A percentile compares a stretch with the other conserved stretches of the same genome.
These are phyloP conservation scores for Rosa hybrid DNA, from an alignment of 331 rosid genomes.

Conservation along the genomic window DNA sequence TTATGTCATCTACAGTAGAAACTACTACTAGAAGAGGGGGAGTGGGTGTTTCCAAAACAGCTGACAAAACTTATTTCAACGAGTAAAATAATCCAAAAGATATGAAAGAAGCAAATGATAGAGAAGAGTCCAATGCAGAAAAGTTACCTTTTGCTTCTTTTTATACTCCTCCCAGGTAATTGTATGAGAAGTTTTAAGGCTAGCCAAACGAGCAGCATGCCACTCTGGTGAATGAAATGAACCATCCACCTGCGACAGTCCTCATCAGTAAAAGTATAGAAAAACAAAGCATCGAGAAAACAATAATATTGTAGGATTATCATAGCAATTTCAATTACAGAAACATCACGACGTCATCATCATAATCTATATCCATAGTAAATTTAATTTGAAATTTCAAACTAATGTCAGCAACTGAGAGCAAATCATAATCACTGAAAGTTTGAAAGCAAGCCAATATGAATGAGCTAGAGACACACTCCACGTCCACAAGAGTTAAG, in stretches of 20 bases:
- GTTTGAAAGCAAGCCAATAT: too few relatives aligned
- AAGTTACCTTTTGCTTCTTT: slow-evolving; percentile 82
- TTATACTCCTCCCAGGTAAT: slow-evolving; percentile 97
- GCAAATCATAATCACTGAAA: too few relatives aligned
- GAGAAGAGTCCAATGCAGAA: neutral
- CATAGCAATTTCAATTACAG: slow-evolving; percentile 14
- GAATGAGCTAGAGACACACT: neutral
- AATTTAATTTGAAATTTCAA: too few relatives aligned
- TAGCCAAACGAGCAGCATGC: slow-evolving; percentile 99
- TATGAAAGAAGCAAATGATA: neutral
- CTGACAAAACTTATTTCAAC: neutral
- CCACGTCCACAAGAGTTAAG: neutral
- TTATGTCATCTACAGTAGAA: neutral
- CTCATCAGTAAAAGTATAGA: slow-evolving; percentile 80
- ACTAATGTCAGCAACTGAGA: neutral
- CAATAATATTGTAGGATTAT: slow-evolving; percentile 30
- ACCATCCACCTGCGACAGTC: slow-evolving; percentile 99
- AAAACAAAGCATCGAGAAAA: slow-evolving; percentile 30
- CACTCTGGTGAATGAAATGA: slow-evolving; percentile 99
- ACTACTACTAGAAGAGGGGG: neutral
- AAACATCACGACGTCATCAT: slow-evolving; percentile 6
- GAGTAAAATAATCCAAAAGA: neutral
- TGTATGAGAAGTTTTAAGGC: slow-evolving; percentile 96
- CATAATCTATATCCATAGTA: neutral
- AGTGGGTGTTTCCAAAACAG: neutral